Base-by-base conservation (phyloP, 2,329 filamentous ascomycete species). In the Atkinsonella texensis region DNA sequence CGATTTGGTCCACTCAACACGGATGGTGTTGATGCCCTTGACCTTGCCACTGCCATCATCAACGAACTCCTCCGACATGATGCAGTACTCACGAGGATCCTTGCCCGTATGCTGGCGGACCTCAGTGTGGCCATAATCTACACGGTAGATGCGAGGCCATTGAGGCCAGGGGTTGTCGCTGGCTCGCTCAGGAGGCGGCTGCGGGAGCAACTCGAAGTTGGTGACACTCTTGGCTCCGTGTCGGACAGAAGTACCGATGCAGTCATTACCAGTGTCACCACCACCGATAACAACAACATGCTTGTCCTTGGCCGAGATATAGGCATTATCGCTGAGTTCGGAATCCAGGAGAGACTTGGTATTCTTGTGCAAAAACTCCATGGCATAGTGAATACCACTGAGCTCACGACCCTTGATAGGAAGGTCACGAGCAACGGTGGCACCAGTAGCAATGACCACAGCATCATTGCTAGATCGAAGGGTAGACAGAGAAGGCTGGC, bases 141-240 rank as follows among this genome's bases (percentile, higher is more conserved):
- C 87, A 61, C 91, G 89, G 79, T 95, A 96, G 67, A 96, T 90
- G 63, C 90, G 87, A 53, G 91, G 91, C 90, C 91, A 97, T 72
- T 96, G 91, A 10, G 91, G 91, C 91, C 91, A 97, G 56, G 91
- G 91, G 76, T 97, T 97, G 71, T 96, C 91, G 56, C 82, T 80
- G 57, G 87, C 89, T 71, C 91, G 89, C 77, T 95, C 85, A 54
- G 87, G 81, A 8, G 90, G 89, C 59, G 91, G 91, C 71, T 96
- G 89, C 32, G 91, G 91, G 56, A 97, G 78, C 52, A 97, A 77
- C 74, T 97, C 91, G 60, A 97, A 96, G 80, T 97, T 96, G 71
- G 87, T 87, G 57, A 97, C 88, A 1, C 88, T 95, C 72, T 94
- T 95, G 65, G 91, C 91, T 54, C 91, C 91, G 65, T 96, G 91